phyloP scores from a whole-genome alignment of 2,329 filamentous ascomycete species.

The Botrytis cinerea region DNA sequence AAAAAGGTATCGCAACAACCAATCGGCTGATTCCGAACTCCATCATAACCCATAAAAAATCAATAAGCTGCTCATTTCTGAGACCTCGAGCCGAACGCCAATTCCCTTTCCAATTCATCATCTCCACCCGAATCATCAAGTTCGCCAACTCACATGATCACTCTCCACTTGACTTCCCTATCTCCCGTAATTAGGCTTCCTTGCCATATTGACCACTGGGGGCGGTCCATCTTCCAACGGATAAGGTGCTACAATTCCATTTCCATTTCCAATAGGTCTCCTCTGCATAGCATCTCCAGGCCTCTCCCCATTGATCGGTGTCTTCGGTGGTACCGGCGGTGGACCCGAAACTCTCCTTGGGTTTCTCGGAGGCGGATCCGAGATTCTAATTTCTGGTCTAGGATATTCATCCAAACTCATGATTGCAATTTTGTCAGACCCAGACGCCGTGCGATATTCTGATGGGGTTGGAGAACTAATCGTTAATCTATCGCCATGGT shows the following conservation, averaged over 20 bases:
- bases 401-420: constrained; percentile 60
- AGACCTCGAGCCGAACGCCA: neutral
- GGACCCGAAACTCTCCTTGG: constrained; percentile 50
- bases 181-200: constrained; percentile 62
- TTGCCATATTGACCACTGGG: constrained; percentile 79
- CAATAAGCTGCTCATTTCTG: neutral
- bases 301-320: constrained; percentile 60
- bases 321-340: constrained; percentile 77
- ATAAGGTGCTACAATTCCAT: constrained; percentile 56
- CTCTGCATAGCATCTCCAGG: constrained; percentile 29
- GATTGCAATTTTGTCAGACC: constrained; percentile 69
- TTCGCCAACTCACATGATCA: neutral
- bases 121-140: neutral
- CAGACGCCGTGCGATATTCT: constrained; percentile 59
- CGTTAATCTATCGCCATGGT: constrained; percentile 56
- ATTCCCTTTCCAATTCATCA: neutral
- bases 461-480: constrained; percentile 59
- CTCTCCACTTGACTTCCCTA: neutral
- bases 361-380: constrained; percentile 14
- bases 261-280: constrained; percentile 29
- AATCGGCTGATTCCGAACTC: neutral
- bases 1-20: constrained; percentile 18
- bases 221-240: constrained; percentile 79
- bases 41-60: constrained; percentile 7
- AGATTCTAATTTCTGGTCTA: constrained; percentile 38